Evolutionary conservation across 1,284 basidiomycete species (phyloP), one percentile per base, ranked within the genome.

Genomic region (Ceratobasidium sp.): DNA sequence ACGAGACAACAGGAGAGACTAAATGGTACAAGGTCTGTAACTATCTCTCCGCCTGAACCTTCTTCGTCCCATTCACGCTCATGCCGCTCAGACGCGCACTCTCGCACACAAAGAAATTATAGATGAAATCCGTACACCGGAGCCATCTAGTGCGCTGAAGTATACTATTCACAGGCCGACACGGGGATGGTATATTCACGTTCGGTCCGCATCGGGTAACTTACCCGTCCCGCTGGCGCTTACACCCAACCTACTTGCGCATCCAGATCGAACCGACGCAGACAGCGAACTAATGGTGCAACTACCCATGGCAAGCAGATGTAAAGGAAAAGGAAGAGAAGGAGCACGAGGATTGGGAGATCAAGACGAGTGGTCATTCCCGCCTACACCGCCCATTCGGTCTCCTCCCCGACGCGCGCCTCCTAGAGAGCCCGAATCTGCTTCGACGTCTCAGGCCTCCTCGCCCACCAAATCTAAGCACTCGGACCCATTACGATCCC

Each of bases 151-250:
- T 35, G 20, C 54, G 56, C 54, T 73, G 11, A 31, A 28, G 8
- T 74, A 74, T 33, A 61, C 71, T 5, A 74, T 74, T 15, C 71
- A 74, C 54, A 42, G 71, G 17, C 71, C 71, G n/a, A 74, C 71
- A 26, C 58, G 71, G 1, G 71, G 71, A 45, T 74, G 71, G 71
- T 74, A 74, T 15, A 74, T 74, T 13, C 71, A 64, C n/a, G 47
- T 74, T 20, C 71, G 60, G 13, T 3, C 54, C 33, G 5, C 23
- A 15, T 17, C 47, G 28, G 11, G 11, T 6, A 7, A 7, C 3
- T 28, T 20, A 37, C 5, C 71, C 23, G n/a, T 31, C 28, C 42
- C 71, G 17, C 20, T 74, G 28, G 33, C 58, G 23, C 71, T 74
- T 13, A 35, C 58, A 7, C 60, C 71, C n/a, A 53, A 63, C 17